phyloP scores from a whole-genome alignment of 305 asterid genomes.

The Fraxinus dipetala region DNA sequence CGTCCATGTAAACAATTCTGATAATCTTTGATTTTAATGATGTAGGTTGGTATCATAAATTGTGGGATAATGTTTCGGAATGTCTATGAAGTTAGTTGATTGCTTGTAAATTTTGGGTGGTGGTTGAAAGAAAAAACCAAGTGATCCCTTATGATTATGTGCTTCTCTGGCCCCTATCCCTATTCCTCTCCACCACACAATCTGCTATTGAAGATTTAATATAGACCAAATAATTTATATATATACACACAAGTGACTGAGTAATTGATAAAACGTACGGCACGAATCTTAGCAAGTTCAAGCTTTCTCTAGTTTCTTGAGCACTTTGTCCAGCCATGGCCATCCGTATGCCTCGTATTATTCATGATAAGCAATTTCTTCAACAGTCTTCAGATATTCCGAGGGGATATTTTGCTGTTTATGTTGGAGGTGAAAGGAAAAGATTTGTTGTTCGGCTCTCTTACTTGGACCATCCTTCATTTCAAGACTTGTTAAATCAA shows the following conservation, averaged over 20 bases:
- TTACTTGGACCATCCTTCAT: conserved; percentile 29
- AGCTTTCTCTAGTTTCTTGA: not conserved
- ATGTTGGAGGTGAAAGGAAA: conserved; percentile 28
- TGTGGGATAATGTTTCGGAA: not conserved
- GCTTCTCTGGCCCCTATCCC: not conserved
- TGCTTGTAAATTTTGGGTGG: not conserved
- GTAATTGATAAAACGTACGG: not conserved
- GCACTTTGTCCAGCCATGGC: not conserved
- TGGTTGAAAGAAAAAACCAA: not conserved
- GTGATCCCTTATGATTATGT: not conserved
- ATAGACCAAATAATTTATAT: not conserved
- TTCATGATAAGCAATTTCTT: not conserved
- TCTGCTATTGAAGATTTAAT: not conserved
- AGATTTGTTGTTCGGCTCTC: conserved; percentile 32
- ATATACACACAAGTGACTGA: not conserved
- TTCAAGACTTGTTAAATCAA: conserved; percentile 31
- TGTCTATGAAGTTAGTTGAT: not conserved
- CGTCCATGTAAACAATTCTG: not conserved
- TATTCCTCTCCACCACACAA: not conserved
- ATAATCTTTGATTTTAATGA: not conserved
- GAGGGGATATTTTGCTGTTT: conserved; percentile 25
- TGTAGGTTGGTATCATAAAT: not conserved
- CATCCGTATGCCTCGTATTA: not conserved
- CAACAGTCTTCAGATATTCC: not conserved
- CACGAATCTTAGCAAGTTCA: not conserved